These are phyloP conservation scores for Oxyria digyna DNA, from an alignment of 148 eudicot species.

Conservation along the genomic window DNA sequence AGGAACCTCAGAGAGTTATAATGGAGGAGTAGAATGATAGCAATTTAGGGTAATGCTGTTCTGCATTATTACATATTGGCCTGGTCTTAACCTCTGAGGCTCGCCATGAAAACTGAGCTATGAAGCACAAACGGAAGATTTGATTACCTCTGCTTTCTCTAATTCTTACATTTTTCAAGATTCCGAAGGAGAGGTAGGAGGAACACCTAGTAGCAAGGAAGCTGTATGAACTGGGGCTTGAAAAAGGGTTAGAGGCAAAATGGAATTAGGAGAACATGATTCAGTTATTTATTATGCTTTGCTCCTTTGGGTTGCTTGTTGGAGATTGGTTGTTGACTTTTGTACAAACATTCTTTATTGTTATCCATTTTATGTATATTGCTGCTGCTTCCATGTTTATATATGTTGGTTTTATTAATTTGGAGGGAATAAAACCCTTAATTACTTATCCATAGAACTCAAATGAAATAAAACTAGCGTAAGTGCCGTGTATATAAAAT, in stretches of 20 bases:
- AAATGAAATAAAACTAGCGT: too few relatives aligned
- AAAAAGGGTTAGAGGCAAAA: background rate
- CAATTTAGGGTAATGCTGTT: background rate
- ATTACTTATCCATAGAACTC: too few relatives aligned
- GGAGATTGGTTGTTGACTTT: background rate
- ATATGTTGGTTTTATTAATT: too few relatives aligned
- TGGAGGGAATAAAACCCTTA: too few relatives aligned
- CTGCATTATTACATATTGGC: too few relatives aligned
- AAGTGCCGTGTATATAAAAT: too few relatives aligned
- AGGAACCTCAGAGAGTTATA: constrained; percentile 10
- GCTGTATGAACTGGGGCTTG: background rate
- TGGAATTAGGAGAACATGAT: background rate
- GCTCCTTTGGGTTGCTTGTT: background rate
- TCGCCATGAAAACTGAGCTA: background rate
- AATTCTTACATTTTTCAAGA: background rate
- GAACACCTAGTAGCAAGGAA: constrained; percentile 1
- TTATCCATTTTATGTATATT: too few relatives aligned
- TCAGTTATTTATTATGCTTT: background rate
- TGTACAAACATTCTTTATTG: background rate
- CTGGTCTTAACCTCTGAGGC: too few relatives aligned
- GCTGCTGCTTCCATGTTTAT: too few relatives aligned
- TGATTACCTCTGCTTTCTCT: background rate
- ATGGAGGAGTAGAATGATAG: background rate
- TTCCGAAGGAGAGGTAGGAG: background rate
- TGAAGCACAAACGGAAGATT: background rate